Conservation (phyloP, 495 filamentous ascomycete genomes). For the Aspergillus conjunctus region DNA sequence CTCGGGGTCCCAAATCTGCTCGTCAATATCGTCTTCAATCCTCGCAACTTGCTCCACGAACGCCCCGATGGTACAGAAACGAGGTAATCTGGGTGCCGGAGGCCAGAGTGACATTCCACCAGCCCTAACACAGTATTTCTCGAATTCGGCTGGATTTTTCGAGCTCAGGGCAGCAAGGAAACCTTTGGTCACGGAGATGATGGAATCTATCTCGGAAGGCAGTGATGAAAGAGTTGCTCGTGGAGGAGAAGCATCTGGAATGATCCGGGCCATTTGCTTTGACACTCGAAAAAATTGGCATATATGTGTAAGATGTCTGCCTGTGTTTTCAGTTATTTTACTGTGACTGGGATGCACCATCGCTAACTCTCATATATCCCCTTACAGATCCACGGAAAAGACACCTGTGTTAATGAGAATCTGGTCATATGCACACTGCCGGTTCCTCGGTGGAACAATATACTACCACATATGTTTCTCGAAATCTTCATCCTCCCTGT, state of each 20-base stretch:
- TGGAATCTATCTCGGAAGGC: slow-evolving; percentile 33
- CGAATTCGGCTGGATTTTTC: slow-evolving; percentile 39
- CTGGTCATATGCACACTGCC: too few species aligned
- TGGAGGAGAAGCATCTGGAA: neutral
- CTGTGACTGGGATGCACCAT: too few species aligned
- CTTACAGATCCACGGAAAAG: too few species aligned
- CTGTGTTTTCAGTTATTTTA: neutral
- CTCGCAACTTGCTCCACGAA: slow-evolving; percentile 41
- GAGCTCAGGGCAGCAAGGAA: slow-evolving; percentile 38
- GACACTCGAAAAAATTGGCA: neutral
- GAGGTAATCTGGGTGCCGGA: slow-evolving; percentile 34
- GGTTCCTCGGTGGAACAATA: neutral
- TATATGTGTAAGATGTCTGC: neutral
- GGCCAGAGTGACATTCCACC: slow-evolving; percentile 44
- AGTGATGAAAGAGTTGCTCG: neutral
- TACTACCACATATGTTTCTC: neutral
- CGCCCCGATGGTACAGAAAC: slow-evolving; percentile 44
- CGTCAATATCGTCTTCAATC: slow-evolving; percentile 38
- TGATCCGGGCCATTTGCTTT: neutral
- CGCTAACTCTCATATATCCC: too few species aligned
- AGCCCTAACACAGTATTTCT: slow-evolving; percentile 41
- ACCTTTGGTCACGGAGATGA: slow-evolving; percentile 37
- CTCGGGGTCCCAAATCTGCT: slow-evolving; percentile 43
- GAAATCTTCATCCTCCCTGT: neutral
- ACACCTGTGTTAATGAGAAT: too few species aligned